phyloP scores from a whole-genome alignment of 352 stramenopile species.

The Phytophthora colocasiae region DNA sequence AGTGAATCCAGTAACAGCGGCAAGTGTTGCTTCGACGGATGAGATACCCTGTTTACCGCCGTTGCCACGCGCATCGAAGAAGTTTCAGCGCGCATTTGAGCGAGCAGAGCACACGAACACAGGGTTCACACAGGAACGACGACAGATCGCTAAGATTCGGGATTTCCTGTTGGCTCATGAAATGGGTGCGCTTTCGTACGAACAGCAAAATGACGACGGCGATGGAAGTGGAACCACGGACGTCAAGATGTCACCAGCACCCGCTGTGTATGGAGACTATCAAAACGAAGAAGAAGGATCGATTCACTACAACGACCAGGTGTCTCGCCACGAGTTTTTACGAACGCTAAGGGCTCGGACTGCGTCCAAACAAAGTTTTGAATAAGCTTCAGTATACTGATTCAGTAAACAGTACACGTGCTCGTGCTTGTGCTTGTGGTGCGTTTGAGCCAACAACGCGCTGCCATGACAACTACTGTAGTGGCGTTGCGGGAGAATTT shows the following conservation, averaged over 20 bases:
- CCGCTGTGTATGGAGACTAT: neutral
- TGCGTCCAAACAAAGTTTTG: constrained; percentile 19
- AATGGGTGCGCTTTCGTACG: constrained; percentile 24
- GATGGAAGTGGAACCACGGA: neutral
- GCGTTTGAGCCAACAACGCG: constrained; percentile 14
- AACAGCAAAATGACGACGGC: neutral
- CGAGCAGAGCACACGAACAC: constrained; percentile 3
- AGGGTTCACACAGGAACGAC: constrained; percentile 17
- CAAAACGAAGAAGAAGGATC: constrained; percentile 9
- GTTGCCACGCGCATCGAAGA: constrained; percentile 21
- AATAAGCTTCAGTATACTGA: constrained; percentile 1
- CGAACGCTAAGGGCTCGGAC: constrained; percentile 24
- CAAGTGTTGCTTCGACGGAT: too few relatives aligned
- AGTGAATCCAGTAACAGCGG: constrained; percentile 33
- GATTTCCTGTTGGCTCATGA: constrained; percentile 39
- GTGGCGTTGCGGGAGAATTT: constrained; percentile 4
- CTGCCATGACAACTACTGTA: neutral
- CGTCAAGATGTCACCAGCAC: too few relatives aligned
- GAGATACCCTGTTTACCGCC: neutral
- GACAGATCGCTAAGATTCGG: constrained; percentile 29
- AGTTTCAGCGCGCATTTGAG: constrained; percentile 38
- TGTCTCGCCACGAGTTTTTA: constrained; percentile 35
- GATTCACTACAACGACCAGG: constrained; percentile 33
- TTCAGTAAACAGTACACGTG: neutral
- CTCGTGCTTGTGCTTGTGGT: neutral